Base-by-base conservation (phyloP, 2,329 filamentous ascomycete genomes). In the Fusarium bulbicola region DNA sequence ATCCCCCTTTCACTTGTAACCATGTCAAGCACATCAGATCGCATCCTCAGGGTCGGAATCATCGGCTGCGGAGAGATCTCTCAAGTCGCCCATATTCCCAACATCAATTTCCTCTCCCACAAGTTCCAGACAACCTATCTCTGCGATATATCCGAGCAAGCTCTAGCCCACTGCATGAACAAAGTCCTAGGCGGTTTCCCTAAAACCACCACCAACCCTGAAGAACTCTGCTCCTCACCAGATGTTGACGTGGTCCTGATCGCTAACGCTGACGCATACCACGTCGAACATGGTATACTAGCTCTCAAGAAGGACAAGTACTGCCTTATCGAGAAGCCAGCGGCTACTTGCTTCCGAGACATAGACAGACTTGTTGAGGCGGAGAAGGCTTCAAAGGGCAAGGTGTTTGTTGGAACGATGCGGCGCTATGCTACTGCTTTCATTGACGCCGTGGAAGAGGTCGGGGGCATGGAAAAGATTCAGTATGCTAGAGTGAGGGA, bases 361-460 rank as follows among this genome's bases (percentile, higher is more conserved):
- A 80, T 85, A 0, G 79, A 85, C 32, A 76, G 80, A 0, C 85
- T 92, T 28, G 79, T 86, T 36, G 84, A 81, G 0, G 88, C 88
- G 0, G 86, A 90, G 75, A 78, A 79, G 24, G 73, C 66, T 2
- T 83, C 84, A 1, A 74, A 78, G 16, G 85, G 83, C 0, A 81
- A 80, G 9, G 83, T 90, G 5, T 88, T 92, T 74, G 87, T 92
- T 1, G 89, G 89, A 5, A 90, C 88, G 62, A 90, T 90, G 84
- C 82, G 90, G 3, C 84, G 90, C n/a, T 90, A 91, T 74, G 89
- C 90, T 0, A 80, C 86, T 0, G 84, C 85, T 1, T 91, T 91
- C 70, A 79, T 83, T 1, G 83, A 87, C 30, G 85, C 87, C 0
- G 84, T 91, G 45, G 81, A 85, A 66, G 89, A 92, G 69, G 81